These are phyloP conservation scores for Elongisporangium prolatum DNA, from an alignment of 352 stramenopile genomes.

Conservation along the genomic window DNA sequence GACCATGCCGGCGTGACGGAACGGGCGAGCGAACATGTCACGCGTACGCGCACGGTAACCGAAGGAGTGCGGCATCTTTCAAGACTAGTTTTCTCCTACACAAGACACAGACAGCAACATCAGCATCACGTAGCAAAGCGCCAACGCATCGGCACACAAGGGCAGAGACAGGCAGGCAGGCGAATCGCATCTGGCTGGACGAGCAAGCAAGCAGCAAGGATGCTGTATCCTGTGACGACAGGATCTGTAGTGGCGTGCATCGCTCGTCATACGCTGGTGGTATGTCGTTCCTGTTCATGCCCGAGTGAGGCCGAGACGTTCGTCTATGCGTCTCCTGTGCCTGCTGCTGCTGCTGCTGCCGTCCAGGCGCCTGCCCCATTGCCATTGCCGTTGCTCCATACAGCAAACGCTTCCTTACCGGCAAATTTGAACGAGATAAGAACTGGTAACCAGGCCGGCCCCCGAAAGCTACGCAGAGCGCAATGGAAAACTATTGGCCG, in stretches of 20 bases:
- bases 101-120: conserved; percentile 19
- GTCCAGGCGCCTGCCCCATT: too few species aligned
- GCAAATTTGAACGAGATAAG: conserved; percentile 79
- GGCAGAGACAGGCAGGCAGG: background rate
- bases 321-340: background rate
- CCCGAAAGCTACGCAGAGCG: conserved; percentile 2
- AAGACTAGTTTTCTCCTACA: conserved; percentile 30
- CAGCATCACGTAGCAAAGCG: conserved; percentile 1
- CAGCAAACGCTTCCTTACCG: conserved; percentile 30
- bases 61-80: conserved; percentile 98
- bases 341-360: background rate
- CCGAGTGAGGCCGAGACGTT: background rate
- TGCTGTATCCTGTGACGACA: background rate
- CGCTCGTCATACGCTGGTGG: background rate
- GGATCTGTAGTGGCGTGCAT: background rate
- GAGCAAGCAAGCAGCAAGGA: background rate
- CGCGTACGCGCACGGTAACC: conserved; percentile 98
- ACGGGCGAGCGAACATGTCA: conserved; percentile 99
- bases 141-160: background rate
- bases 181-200: too few species aligned
- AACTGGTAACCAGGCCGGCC: conserved; percentile 38
- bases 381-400: background rate
- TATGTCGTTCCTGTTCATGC: background rate
- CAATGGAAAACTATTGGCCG: conserved; percentile 75
- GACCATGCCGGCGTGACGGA: conserved; percentile 95